A percentile compares a stretch with the other conserved stretches of the same genome.
phyloP scores from a whole-genome alignment of 2,329 filamentous ascomycete species.

The Chalaropsis thielavioides region DNA sequence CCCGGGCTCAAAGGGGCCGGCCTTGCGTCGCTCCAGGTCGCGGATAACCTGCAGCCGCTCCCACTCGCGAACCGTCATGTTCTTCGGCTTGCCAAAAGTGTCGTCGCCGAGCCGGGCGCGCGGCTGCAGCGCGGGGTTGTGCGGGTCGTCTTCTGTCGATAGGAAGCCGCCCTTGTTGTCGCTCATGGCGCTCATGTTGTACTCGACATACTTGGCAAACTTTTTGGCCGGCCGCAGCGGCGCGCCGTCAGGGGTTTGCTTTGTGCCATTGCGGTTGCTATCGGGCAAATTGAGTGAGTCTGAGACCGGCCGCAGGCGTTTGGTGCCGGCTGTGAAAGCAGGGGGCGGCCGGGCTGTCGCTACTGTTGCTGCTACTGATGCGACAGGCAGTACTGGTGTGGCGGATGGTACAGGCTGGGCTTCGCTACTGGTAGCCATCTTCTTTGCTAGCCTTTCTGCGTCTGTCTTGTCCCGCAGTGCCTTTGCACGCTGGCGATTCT shows the following conservation, averaged over 20 bases:
- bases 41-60: conserved; percentile 65
- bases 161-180: conserved; percentile 96
- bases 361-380: background rate
- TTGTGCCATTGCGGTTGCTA: conserved; percentile 30
- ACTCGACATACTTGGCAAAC: conserved; percentile 90
- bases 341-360: conserved; percentile 37
- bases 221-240: conserved; percentile 64
- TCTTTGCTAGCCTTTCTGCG: conserved; percentile 25
- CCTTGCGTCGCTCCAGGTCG: conserved; percentile 55
- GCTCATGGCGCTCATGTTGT: conserved; percentile 95
- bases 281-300: conserved; percentile 35
- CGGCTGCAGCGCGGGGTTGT: conserved; percentile 54
- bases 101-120: conserved; percentile 26
- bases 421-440: background rate
- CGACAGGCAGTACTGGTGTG: background rate
- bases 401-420: background rate
- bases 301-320: background rate
- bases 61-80: conserved; percentile 89
- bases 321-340: conserved; percentile 1
- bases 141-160: conserved; percentile 78
- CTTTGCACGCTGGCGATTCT: conserved; percentile 77
- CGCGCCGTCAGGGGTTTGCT: conserved; percentile 45
- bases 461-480: conserved; percentile 63
- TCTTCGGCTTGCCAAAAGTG: conserved; percentile 55
- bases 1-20: conserved; percentile 77